Evolutionary conservation across 352 stramenopile species (phyloP), one percentile per base, ranked within the genome.

Genomic region (Vaucheria bursata): DNA sequence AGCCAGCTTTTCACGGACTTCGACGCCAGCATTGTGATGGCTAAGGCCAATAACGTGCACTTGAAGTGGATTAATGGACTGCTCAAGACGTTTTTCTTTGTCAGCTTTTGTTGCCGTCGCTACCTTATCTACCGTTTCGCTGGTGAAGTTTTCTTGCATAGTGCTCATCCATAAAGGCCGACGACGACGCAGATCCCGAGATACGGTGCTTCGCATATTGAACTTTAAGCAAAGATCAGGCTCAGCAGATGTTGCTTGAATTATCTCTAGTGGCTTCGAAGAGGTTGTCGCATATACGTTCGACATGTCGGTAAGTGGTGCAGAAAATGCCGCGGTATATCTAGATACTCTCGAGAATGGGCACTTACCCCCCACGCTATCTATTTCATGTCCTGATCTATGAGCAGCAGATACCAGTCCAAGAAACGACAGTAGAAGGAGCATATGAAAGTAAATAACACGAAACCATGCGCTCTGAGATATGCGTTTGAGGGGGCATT

Each of bases 1-100:
- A 34, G 90, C 89, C 33, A 95, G 85, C 78, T 92, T 92, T 85
- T 95, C 90, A 45, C 90, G 87, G 6, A 94, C 89, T 53, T 93
- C 87, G 1, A 95, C 89, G 52, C 86, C 77, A 1, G 90, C 88
- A 77, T 94, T 90, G 76, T 95, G 90, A 85, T 94, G 92, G 36
- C 88, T 92, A 12, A 94, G 82, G 40, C 89, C 90, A 32, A 95
- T 86, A 34, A 91, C 88, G 68, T 93, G 87, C 6, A 95, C 89
- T 79, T 93, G 87, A 1, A 94, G 84, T 36, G 89, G 88, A 74
- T 89, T 92, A 18, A 86, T 90, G 1, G 39, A 64, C 37, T 84
- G 78, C 64, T 81, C 78, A 50, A 81, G 38, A 31, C 38, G 78
- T 59, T 84, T 85, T 5, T n/a, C 68, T 12, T 79, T 71, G 59